A percentile compares a stretch with the other conserved stretches of the same genome.
These are phyloP conservation scores for Porodaedalea pini DNA, from an alignment of 1,284 basidiomycete genomes.

Conservation along the genomic window DNA sequence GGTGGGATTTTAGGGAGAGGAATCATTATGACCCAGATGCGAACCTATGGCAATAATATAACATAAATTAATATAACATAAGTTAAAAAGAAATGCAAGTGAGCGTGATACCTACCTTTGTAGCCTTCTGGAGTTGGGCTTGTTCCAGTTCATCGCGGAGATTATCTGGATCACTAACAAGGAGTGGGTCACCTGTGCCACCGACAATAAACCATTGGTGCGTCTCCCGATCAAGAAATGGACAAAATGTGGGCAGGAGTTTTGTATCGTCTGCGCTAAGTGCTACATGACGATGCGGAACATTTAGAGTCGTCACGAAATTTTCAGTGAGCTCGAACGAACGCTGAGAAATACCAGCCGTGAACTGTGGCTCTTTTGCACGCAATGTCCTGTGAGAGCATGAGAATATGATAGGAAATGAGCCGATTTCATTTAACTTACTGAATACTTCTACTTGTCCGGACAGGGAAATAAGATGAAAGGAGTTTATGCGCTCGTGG, in stretches of 20 bases:
- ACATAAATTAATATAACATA: too few species aligned
- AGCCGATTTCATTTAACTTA: neutral
- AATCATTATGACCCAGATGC: slow-evolving; percentile 23
- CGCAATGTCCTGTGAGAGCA: neutral
- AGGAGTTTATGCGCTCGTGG: neutral
- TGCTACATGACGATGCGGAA: slow-evolving; percentile 27
- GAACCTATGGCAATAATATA: slow-evolving; percentile 19
- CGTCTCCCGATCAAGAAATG: slow-evolving; percentile 26
- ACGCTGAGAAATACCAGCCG: slow-evolving; percentile 23
- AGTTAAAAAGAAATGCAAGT: neutral
- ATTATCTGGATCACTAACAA: slow-evolving; percentile 21
- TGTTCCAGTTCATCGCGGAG: slow-evolving; percentile 20
- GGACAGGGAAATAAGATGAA: neutral
- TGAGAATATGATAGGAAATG: neutral
- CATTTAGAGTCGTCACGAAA: slow-evolving; percentile 16
- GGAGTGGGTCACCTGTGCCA: slow-evolving; percentile 23
- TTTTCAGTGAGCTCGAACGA: slow-evolving; percentile 23
- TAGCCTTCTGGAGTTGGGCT: slow-evolving; percentile 16
- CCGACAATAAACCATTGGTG: slow-evolving; percentile 29
- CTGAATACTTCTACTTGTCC: neutral
- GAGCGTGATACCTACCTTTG: slow-evolving; percentile 7
- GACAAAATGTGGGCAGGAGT: slow-evolving; percentile 22
- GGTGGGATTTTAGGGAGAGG: slow-evolving; percentile 25
- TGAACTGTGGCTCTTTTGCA: slow-evolving; percentile 23
- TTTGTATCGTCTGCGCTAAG: slow-evolving; percentile 32